Conservation (phyloP, 768 basidiomycete genomes). For the Mycena leptocephala region DNA sequence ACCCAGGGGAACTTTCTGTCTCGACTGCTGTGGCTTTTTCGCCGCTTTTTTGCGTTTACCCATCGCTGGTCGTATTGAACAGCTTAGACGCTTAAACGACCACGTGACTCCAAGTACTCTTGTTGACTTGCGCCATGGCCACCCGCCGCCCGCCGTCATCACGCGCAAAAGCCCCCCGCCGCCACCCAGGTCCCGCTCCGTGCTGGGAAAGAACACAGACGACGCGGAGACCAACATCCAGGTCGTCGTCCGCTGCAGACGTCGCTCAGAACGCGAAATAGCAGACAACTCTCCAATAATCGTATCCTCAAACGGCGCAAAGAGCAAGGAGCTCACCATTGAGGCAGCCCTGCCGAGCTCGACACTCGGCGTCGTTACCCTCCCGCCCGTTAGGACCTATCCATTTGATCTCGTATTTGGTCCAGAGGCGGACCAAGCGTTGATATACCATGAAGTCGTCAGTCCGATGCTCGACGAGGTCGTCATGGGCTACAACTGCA, state of each 20-base stretch:
- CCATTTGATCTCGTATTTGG: constrained; percentile 97
- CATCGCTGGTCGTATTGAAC: constrained; percentile 64
- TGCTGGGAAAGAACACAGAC: constrained; percentile 62
- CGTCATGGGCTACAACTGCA: constrained; percentile 97
- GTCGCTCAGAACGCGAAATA: constrained; percentile 89
- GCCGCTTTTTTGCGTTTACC: constrained; percentile 95
- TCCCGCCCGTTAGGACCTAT: constrained; percentile 89
- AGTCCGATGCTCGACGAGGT: constrained; percentile 95
- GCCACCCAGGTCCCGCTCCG: constrained; percentile 64
- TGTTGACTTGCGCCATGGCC: constrained; percentile 63
- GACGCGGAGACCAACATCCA: constrained; percentile 89
- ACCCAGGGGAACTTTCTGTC: constrained; percentile 85
- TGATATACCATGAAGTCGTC: constrained; percentile 96
- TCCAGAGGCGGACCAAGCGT: constrained; percentile 95
- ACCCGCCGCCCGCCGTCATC: constrained; percentile 72
- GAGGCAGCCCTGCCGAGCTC: constrained; percentile 82
- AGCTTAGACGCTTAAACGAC: constrained; percentile 36
- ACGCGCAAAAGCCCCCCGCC: constrained; percentile 61
- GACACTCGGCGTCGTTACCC: constrained; percentile 80
- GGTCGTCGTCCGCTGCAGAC: constrained; percentile 92
- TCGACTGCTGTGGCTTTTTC: constrained; percentile 80
- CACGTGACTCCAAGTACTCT: constrained; percentile 30
- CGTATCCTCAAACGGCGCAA: constrained; percentile 83
- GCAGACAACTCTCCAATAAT: constrained; percentile 92
- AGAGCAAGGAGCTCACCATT: constrained; percentile 83